phyloP scores from a whole-genome alignment of 176 grass and related monocot genomes.

The Tillandsia fasciculata region DNA sequence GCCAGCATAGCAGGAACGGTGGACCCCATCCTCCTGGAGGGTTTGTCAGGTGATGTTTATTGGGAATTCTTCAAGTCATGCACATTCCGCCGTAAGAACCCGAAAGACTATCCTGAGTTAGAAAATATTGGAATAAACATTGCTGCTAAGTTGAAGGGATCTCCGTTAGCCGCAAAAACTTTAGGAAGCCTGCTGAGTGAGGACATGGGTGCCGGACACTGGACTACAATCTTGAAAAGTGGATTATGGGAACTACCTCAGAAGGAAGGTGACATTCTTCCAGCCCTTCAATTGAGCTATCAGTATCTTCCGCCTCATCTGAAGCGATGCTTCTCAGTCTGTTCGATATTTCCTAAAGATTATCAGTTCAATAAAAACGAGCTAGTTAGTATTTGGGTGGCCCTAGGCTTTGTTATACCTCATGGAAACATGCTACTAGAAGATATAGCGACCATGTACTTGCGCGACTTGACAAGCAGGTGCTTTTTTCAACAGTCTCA shows the following conservation, averaged over 20 bases:
- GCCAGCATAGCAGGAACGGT: slow-evolving; percentile 7
- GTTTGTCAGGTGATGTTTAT: slow-evolving; percentile 26
- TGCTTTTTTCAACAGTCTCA: slow-evolving; percentile 41
- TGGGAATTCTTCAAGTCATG: slow-evolving; percentile 22
- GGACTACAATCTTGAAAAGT: slow-evolving; percentile 26
- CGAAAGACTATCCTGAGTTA: slow-evolving; percentile 7
- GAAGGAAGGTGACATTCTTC: slow-evolving; percentile 24
- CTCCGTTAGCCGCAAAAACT: slow-evolving; percentile 44
- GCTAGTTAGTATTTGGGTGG: slow-evolving; percentile 37
- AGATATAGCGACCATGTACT: slow-evolving; percentile 16
- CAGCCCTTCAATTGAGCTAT: slow-evolving; percentile 35
- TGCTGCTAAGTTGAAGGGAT: slow-evolving; percentile 25
- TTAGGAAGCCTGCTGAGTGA: slow-evolving; percentile 21
- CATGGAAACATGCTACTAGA: neutral
- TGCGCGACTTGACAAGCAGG: slow-evolving; percentile 29
- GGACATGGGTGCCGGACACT: slow-evolving; percentile 1
- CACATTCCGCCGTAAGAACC: slow-evolving; percentile 18
- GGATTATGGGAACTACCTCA: slow-evolving; percentile 11
- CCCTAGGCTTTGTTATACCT: slow-evolving; percentile 26
- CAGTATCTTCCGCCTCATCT: slow-evolving; percentile 25
- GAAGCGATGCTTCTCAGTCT: slow-evolving; percentile 48
- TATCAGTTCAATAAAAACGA: slow-evolving; percentile 11
- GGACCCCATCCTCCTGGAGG: slow-evolving; percentile 15
- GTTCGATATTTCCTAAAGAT: slow-evolving; percentile 33
- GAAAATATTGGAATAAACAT: slow-evolving; percentile 18